phyloP scores from a whole-genome alignment of 2,329 filamentous ascomycete genomes.

The Chrysoporthe cubensis region DNA sequence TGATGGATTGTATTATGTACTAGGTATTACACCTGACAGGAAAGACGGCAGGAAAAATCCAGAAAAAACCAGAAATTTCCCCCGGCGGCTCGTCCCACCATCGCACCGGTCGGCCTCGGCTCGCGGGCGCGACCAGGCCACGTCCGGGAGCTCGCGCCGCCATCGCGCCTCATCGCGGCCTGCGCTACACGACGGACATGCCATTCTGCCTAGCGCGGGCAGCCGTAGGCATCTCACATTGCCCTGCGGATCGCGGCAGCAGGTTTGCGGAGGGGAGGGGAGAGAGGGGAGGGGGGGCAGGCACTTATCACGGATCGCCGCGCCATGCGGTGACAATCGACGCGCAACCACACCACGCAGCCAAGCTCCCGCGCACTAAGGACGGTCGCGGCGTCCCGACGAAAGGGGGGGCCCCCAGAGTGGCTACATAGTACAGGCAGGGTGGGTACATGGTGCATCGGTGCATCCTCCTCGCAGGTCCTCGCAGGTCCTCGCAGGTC shows the following conservation, averaged over 20 bases:
- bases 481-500: too few species aligned
- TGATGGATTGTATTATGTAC: too few species aligned
- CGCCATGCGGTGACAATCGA: constrained; percentile 2
- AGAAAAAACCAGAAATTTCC: too few species aligned
- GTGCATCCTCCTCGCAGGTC: too few species aligned
- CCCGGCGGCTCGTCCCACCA: too few species aligned
- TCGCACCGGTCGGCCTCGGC: background rate
- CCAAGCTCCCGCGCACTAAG: background rate
- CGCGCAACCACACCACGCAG: constrained; percentile 14
- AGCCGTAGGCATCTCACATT: constrained; percentile 1
- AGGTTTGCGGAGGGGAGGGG: background rate
- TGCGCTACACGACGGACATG: background rate
- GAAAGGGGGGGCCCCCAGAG: too few species aligned
- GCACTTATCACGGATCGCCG: background rate
- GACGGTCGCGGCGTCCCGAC: too few species aligned
- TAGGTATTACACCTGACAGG: too few species aligned
- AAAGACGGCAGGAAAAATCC: too few species aligned
- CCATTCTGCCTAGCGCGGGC: background rate
- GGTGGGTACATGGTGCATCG: too few species aligned
- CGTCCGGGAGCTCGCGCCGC: background rate
- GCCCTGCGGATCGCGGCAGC: background rate
- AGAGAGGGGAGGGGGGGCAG: background rate
- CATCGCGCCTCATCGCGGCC: too few species aligned
- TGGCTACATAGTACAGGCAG: too few species aligned
- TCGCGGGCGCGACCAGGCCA: background rate